Evolutionary conservation across 225 moss, liverwort and hornwort genomes (phyloP), one percentile per base, ranked within the genome.

Genomic region (Asterella californica): DNA sequence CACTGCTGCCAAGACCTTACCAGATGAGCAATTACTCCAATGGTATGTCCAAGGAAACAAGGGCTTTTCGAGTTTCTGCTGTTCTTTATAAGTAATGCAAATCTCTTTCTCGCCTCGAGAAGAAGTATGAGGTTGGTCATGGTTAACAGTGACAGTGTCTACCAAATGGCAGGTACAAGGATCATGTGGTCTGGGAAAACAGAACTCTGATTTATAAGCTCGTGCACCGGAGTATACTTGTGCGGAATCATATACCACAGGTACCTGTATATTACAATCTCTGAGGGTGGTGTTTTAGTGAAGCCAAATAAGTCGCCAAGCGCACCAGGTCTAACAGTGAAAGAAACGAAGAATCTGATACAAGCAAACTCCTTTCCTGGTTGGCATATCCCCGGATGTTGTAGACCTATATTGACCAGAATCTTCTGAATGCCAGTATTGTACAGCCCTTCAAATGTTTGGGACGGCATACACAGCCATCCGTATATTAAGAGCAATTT

Each of bases 161-260:
- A 2, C 36, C 2, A 29, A 19, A 19, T 62, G 47, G 27, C 72
- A 72, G 80, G 80, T 80, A 72, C 62, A 45, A 32, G 30, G 62
- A 62, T 27, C 60, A 72, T 80, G n/a, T 80, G 37, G 72, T 80
- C 11, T 80, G 80, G 80, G 42, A 25, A 27, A 73, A 80, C 24
- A 73, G 61, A 29, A 73, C 80, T 46, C 29, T 80, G 45, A 59
- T 80, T 59, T 2, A 61, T 63, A 36, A 60, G 61, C 72, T 80
- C 5, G 71, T 80, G 2, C 55, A 49, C 0, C 71, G 47, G 27
- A 72, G 61, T 60, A 62, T 79, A 69, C 70, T 79, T 21, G 79
- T 79, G 70, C 79, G 79, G 17, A 79, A 68, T 27, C 79, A 79
- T 32, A 59, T 71, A 71, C 70, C 66, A 38, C 79, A 79, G 79